These are phyloP conservation scores for Tanacetum coccineum DNA, from an alignment of 129 eudicot genomes.

Conservation along the genomic window DNA sequence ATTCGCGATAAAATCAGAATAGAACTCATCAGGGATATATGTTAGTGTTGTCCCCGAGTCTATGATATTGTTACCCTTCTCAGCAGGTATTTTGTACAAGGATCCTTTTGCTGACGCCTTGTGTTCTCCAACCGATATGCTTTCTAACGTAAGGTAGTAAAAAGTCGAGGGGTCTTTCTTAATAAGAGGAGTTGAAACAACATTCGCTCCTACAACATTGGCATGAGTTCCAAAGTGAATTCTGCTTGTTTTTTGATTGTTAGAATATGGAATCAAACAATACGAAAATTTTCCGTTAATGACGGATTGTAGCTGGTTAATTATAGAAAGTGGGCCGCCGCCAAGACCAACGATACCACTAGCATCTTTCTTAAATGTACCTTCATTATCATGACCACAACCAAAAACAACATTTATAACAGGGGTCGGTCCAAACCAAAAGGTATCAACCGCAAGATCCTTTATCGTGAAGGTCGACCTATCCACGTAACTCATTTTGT, in stretches of 20 bases:
- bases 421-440: slow-evolving; percentile 27
- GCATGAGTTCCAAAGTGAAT: slow-evolving; percentile 49
- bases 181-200: slow-evolving; percentile 49
- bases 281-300: slow-evolving; percentile 51
- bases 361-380: slow-evolving; percentile 13
- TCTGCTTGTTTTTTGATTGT: slow-evolving; percentile 29
- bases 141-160: slow-evolving; percentile 45
- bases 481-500: slow-evolving; percentile 34
- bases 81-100: not conserved
- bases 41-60: slow-evolving; percentile 61
- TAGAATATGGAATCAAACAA: slow-evolving; percentile 37
- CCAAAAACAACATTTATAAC: slow-evolving; percentile 49
- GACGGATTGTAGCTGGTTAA: slow-evolving; percentile 26
- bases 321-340: slow-evolving; percentile 44
- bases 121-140: slow-evolving; percentile 36
- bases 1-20: not conserved
- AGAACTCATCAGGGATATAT: slow-evolving; percentile 14
- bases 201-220: slow-evolving; percentile 36
- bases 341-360: slow-evolving; percentile 71
- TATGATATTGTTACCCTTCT: slow-evolving; percentile 39
- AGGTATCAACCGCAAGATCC: slow-evolving; percentile 39
- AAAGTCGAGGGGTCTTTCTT: slow-evolving; percentile 19
- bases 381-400: slow-evolving; percentile 49
- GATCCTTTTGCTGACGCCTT: not conserved
- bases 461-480: slow-evolving; percentile 35